phyloP scores from a whole-genome alignment of 441 rosid genomes.

The Rhodomyrtus psidioides region DNA sequence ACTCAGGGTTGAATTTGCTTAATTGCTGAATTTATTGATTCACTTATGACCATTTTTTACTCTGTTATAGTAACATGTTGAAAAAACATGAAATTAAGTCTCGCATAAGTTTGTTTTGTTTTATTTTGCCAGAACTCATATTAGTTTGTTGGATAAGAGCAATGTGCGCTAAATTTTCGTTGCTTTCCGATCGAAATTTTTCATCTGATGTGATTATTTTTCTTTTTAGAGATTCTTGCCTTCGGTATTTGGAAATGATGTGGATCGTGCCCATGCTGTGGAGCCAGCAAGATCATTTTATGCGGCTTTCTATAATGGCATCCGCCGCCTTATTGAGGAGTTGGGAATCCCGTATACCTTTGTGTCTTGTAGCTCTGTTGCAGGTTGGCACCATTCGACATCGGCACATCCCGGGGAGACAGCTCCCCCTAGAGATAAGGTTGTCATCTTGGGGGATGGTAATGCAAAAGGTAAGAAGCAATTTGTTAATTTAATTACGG shows the following conservation, averaged over 20 bases:
- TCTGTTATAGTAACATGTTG: background rate
- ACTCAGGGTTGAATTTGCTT: background rate
- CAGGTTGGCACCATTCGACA: background rate
- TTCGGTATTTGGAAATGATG: background rate
- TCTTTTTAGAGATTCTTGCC: background rate
- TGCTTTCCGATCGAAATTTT: conserved; percentile 50
- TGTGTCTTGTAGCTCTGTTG: background rate
- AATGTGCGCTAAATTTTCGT: conserved; percentile 39
- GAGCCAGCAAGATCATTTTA: background rate
- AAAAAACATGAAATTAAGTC: background rate
- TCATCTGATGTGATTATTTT: background rate
- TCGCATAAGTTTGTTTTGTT: background rate
- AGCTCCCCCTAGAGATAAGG: background rate
- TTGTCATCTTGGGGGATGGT: background rate
- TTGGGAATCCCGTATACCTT: background rate
- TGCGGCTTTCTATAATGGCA: background rate
- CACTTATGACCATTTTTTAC: background rate
- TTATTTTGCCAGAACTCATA: background rate
- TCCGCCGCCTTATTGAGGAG: background rate
- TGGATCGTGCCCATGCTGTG: background rate
- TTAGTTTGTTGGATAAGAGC: background rate
- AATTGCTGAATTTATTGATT: background rate
- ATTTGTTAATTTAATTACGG: background rate
- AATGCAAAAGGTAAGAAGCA: background rate
- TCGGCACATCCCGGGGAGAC: background rate